A percentile compares a stretch with the other conserved stretches of the same genome.
Conservation (phyloP, 371 early-diverging fungal species). For the Mucor velutinosus region DNA sequence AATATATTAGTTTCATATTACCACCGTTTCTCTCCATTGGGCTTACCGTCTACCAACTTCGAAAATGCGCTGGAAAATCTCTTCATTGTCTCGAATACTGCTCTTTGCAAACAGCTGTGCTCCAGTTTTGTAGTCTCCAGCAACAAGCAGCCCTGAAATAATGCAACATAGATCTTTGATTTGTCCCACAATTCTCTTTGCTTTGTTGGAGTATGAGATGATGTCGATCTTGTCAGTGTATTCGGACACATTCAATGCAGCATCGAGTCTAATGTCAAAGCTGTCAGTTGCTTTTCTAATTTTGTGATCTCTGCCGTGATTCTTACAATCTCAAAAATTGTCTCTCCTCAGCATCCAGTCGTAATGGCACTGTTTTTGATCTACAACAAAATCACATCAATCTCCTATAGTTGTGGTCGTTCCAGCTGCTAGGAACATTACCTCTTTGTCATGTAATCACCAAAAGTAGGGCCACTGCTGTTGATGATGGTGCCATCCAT, state of each 20-base stretch:
- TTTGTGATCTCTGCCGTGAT: not conserved
- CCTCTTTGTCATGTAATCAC: slow-evolving; percentile 76
- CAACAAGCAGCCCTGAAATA: slow-evolving; percentile 84
- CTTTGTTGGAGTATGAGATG: slow-evolving; percentile 79
- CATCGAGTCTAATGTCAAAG: slow-evolving; percentile 65
- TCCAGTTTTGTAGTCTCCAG: slow-evolving; percentile 82
- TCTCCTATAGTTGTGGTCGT: not conserved
- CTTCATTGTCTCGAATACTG: slow-evolving; percentile 80
- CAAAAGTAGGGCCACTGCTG: slow-evolving; percentile 55
- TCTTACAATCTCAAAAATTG: slow-evolving; percentile 79
- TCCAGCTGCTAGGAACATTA: not conserved
- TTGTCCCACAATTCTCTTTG: slow-evolving; percentile 88
- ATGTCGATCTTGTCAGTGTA: slow-evolving; percentile 91
- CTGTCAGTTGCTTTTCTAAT: not conserved
- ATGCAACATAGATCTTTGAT: slow-evolving; percentile 94
- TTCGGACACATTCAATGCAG: slow-evolving; percentile 89
- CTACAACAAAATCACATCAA: slow-evolving; percentile 8
- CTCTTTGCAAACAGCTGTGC: slow-evolving; percentile 82
- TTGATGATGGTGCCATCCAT: slow-evolving; percentile 52
- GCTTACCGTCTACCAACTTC: slow-evolving; percentile 90
- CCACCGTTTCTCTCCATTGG: too few species aligned
- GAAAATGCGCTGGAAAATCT: slow-evolving; percentile 86
- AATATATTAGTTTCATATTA: not conserved
- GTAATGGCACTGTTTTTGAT: slow-evolving; percentile 90
- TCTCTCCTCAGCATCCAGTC: slow-evolving; percentile 85